Evolutionary conservation across 768 basidiomycete genomes (phyloP).

Genomic region (Mycena pura): DNA sequence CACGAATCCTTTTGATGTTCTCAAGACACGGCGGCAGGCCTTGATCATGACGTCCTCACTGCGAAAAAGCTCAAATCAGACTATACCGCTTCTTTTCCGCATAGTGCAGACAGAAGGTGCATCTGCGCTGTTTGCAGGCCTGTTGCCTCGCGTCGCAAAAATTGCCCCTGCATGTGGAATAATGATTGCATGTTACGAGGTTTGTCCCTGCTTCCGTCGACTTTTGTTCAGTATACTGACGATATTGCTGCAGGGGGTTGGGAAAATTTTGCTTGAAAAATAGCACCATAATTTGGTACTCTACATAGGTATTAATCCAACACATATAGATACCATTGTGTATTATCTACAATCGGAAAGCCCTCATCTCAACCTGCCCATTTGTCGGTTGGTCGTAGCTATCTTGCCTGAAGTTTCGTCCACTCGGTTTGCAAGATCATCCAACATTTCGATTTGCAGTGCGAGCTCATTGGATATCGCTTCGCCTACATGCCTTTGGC

Average conservation of each 20-base stretch:
- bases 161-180: slow-evolving; percentile 98
- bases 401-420: slow-evolving; percentile 83
- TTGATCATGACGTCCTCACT: slow-evolving; percentile 67
- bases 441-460: slow-evolving; percentile 86
- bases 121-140: slow-evolving; percentile 81
- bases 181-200: slow-evolving; percentile 98
- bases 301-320: slow-evolving; percentile 29
- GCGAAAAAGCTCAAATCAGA: slow-evolving; percentile 57
- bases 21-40: slow-evolving; percentile 94
- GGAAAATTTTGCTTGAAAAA: slow-evolving; percentile 53
- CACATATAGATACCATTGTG: slow-evolving; percentile 26
- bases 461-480: slow-evolving; percentile 86
- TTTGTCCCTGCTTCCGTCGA: slow-evolving; percentile 37
- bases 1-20: slow-evolving; percentile 95
- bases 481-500: slow-evolving; percentile 86
- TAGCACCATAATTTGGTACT: slow-evolving; percentile 40
- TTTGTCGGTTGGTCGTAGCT: slow-evolving; percentile 76
- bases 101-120: slow-evolving; percentile 83
- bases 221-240: slow-evolving; percentile 19
- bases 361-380: slow-evolving; percentile 75
- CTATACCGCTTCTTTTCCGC: slow-evolving; percentile 66
- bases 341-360: slow-evolving; percentile 23
- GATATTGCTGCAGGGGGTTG: slow-evolving; percentile 56
- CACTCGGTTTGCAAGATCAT: slow-evolving; percentile 77
- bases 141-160: slow-evolving; percentile 89